Evolutionary conservation across 2,329 filamentous ascomycete species (phyloP).

Genomic region (Nemania sp.): DNA sequence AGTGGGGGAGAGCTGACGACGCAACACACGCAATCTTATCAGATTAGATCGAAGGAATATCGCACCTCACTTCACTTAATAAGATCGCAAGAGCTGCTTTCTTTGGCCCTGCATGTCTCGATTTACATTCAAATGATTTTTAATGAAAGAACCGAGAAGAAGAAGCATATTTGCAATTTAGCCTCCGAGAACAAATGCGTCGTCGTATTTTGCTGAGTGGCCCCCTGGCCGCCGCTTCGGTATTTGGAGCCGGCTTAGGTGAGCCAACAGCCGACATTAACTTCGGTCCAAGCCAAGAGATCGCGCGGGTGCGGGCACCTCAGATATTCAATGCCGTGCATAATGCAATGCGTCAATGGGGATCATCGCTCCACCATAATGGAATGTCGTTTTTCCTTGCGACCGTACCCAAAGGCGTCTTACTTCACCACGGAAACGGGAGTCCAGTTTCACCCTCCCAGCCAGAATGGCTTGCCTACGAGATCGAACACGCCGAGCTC

Average conservation of each 20-base stretch:
- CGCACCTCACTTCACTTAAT: neutral
- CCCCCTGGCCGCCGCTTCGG: conserved; percentile 24
- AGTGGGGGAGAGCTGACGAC: conserved; percentile 20
- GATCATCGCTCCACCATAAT: conserved; percentile 78
- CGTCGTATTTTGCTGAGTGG: neutral
- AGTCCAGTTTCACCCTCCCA: conserved; percentile 60
- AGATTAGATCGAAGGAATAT: conserved; percentile 15
- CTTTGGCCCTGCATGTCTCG: neutral
- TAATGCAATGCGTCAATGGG: conserved; percentile 79
- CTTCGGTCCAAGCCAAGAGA: conserved; percentile 54
- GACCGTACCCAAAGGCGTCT: conserved; percentile 71
- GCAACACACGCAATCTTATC: conserved; percentile 15
- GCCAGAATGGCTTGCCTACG: conserved; percentile 80
- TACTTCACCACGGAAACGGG: conserved; percentile 74
- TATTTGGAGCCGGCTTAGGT: neutral
- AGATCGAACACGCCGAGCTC: conserved; percentile 76
- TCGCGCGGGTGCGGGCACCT: conserved; percentile 65
- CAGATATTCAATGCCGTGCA: conserved; percentile 80
- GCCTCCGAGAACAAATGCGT: neutral
- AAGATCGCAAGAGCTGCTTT: neutral
- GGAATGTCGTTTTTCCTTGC: conserved; percentile 79
- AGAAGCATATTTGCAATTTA: neutral
- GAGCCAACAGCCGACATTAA: conserved; percentile 1
- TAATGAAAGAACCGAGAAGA: too few relatives aligned
- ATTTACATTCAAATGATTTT: neutral